Conservation (phyloP, 257 asterid species). For the Handroanthus guayacan region DNA sequence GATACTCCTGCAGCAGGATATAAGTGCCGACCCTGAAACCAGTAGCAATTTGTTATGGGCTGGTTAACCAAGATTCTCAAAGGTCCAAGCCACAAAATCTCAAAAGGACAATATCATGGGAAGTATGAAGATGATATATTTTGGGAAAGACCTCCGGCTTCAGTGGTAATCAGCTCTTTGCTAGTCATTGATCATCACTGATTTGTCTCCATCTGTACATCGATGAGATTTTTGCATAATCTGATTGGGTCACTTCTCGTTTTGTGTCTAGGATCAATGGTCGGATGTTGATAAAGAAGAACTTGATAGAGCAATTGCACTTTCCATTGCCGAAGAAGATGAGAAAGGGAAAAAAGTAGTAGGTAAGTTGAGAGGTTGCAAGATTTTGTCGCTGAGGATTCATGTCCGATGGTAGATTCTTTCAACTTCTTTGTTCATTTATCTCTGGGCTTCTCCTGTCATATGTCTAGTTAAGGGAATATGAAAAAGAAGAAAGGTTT, state of each 20-base stretch:
- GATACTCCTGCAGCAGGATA: constrained; percentile 42
- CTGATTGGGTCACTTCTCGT: constrained; percentile 31
- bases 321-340: constrained; percentile 79
- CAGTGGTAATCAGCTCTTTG: constrained; percentile 55
- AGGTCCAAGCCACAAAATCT: constrained; percentile 72
- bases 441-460: constrained; percentile 20
- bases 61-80: constrained; percentile 87
- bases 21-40: constrained; percentile 33
- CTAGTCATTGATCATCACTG: background rate
- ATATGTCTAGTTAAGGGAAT: constrained; percentile 19
- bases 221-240: constrained; percentile 16
- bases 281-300: constrained; percentile 90
- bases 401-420: constrained; percentile 31
- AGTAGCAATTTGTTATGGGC: constrained; percentile 58
- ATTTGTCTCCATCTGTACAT: constrained; percentile 18
- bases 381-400: constrained; percentile 26
- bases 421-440: constrained; percentile 29
- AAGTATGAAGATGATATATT: constrained; percentile 62
- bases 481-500: background rate
- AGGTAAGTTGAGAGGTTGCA: constrained; percentile 57
- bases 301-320: constrained; percentile 86
- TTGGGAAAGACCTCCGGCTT: constrained; percentile 69
- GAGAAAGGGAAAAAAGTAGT: constrained; percentile 79
- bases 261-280: constrained; percentile 62
- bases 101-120: constrained; percentile 80